Evolutionary conservation across 176 grass and related monocot genomes (phyloP).

Genomic region (Eleusine coracana): DNA sequence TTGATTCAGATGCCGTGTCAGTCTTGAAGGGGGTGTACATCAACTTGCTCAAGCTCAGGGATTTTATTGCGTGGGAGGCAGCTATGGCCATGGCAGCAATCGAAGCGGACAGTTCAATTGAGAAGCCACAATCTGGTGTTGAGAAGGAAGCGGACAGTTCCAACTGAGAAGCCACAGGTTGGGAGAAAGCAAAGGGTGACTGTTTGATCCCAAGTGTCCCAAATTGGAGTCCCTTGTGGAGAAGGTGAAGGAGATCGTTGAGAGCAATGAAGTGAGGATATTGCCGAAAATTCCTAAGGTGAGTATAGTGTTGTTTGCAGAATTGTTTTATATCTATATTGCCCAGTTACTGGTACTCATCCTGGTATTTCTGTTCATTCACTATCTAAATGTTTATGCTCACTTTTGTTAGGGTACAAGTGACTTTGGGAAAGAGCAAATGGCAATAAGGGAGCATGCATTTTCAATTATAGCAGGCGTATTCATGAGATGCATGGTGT

Average conservation of each 20-base stretch:
- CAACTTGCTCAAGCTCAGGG: conserved; percentile 75
- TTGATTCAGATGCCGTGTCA: conserved; percentile 49
- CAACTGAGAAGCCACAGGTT: conserved; percentile 63
- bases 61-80: conserved; percentile 88
- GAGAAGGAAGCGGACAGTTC: conserved; percentile 59
- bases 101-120: conserved; percentile 80
- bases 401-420: conserved; percentile 71
- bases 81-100: conserved; percentile 70
- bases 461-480: conserved; percentile 89
- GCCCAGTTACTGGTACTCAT: background rate
- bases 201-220: conserved; percentile 81
- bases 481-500: conserved; percentile 98
- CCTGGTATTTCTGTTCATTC: background rate
- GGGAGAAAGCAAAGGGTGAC: conserved; percentile 65
- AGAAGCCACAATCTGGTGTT: conserved; percentile 57
- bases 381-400: conserved; percentile 9
- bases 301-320: conserved; percentile 25
- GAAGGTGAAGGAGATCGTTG: conserved; percentile 92
- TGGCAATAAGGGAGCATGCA: conserved; percentile 89
- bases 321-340: background rate
- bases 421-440: conserved; percentile 95
- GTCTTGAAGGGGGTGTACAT: conserved; percentile 57
- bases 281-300: conserved; percentile 99
- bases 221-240: conserved; percentile 56
- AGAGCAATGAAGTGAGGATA: conserved; percentile 97